phyloP scores from a whole-genome alignment of 345 rosid species.

The Acer campestre region DNA sequence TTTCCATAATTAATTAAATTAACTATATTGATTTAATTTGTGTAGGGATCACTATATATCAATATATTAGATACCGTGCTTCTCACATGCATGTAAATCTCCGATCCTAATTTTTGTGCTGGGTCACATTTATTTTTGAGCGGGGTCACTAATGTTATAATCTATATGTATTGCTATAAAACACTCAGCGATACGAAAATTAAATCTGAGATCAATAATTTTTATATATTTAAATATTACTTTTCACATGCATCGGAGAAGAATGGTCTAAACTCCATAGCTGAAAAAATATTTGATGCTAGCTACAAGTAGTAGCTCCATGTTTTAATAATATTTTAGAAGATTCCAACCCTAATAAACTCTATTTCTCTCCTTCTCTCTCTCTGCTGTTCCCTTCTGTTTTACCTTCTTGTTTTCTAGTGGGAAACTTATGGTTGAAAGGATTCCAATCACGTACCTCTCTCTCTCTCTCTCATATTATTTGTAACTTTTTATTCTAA shows the following conservation, averaged over 20 bases:
- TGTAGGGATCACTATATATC: too few relatives aligned
- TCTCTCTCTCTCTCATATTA: constrained; percentile 11
- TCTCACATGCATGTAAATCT: too few relatives aligned
- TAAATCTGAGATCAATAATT: too few relatives aligned
- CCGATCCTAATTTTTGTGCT: too few relatives aligned
- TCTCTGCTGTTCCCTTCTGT: constrained; percentile 11
- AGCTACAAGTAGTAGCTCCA: constrained; percentile 2
- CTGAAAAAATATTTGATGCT: constrained; percentile 30
- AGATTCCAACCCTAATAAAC: constrained; percentile 23
- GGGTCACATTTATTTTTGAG: too few relatives aligned
- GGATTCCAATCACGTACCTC: constrained; percentile 23
- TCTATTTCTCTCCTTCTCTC: constrained; percentile 6
- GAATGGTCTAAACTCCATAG: constrained; percentile 33
- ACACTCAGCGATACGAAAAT: too few relatives aligned
- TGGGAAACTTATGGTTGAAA: constrained; percentile 7
- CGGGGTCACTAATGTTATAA: too few relatives aligned
- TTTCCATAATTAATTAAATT: too few relatives aligned
- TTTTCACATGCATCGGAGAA: constrained; percentile 35
- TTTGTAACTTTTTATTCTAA: constrained; percentile 16
- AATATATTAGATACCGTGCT: too few relatives aligned
- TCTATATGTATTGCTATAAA: too few relatives aligned
- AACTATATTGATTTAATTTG: background rate
- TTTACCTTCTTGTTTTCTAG: constrained; percentile 27
- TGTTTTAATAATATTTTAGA: constrained; percentile 11
- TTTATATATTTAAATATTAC: background rate